Percentiles rank a stretch among this genome's conserved stretches.
Conservation (phyloP, 345 rosid genomes). For the Brassica cretica region DNA sequence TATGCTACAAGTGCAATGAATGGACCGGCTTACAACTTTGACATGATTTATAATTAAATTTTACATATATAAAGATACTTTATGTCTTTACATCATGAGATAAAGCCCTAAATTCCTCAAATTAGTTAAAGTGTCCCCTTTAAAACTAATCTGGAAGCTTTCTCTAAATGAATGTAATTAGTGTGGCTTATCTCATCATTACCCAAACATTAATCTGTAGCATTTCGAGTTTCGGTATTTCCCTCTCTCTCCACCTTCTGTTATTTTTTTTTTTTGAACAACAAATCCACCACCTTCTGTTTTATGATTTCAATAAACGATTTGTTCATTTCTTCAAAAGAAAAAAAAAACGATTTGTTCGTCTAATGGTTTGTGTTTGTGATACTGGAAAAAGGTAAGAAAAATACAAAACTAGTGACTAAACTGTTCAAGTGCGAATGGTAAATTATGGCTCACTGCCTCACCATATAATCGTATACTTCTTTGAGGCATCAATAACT, state of each 20-base stretch:
- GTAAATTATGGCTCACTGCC: not conserved
- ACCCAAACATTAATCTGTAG: not conserved
- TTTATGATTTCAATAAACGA: not conserved
- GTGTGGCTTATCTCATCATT: slow-evolving; percentile 33
- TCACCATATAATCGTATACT: not conserved
- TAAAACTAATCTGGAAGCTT: slow-evolving; percentile 18
- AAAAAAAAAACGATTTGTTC: not conserved
- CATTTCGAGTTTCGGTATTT: not conserved
- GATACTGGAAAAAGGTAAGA: not conserved
- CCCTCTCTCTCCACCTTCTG: not conserved
- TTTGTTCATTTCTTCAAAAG: no score
- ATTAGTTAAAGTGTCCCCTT: slow-evolving; percentile 38
- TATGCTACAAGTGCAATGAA: slow-evolving; percentile 32
- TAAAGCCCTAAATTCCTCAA: slow-evolving; percentile 44
- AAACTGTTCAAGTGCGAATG: not conserved
- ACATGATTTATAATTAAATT: slow-evolving; percentile 24
- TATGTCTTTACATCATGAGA: slow-evolving; percentile 40
- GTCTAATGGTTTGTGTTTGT: not conserved
- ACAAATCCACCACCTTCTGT: not conserved
- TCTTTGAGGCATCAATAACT: not conserved
- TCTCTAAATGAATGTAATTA: slow-evolving; percentile 23
- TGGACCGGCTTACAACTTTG: slow-evolving; percentile 39
- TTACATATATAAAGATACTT: slow-evolving; percentile 23
- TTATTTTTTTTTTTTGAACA: not conserved
- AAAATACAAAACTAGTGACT: not conserved